Evolutionary conservation across 768 basidiomycete species (phyloP), one percentile per base, ranked within the genome.

Genomic region (Lyophyllum atratum): DNA sequence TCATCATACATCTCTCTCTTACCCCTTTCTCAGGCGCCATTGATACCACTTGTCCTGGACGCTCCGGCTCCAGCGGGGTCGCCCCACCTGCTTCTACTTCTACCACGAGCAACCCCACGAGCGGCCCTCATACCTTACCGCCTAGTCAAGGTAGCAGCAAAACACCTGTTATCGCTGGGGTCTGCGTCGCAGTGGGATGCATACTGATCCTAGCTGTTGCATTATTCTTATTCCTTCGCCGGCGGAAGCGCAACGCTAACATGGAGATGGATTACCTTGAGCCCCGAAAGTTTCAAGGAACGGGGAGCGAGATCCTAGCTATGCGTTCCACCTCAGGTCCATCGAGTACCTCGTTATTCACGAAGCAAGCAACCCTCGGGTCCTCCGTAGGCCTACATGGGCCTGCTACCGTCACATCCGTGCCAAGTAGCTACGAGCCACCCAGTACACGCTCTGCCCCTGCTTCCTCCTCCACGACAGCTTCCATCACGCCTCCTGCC

Each of bases 21-120:
- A 40, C 26, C 37, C 45, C 24, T 21, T 58, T 47, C 48, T 40
- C 29, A 64, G 70, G 75, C 7, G 70, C 73, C 15, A 57, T 59
- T 9, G 66, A 79, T 58, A 61, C 67, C 1, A 46, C 46, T 17
- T 81, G 78, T 54, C 54, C 48, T 2, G 72, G 73, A 3, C 63
- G 74, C 0, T 59, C 64, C 19, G 74, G 73, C 40, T 49, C 60
- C 2, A 70, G 71, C 49, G 58, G 60, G n/a, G 72, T 66, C 19
- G 46, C 34, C 17, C 15, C 45, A 37, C 10, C 52, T 4, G 34
- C 11, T 1, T 29, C 49, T 3, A 26, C 42, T 3, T 34, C 45
- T 14, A 14, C 51, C 24, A 29, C 43, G 61, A 29, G 59, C 64
- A 21, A 65, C 64, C 8, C 53, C 33, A 15, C 44, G 33, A 7